phyloP scores from a whole-genome alignment of 192 early-diverging fungal species.

The Diversispora epigaea region DNA sequence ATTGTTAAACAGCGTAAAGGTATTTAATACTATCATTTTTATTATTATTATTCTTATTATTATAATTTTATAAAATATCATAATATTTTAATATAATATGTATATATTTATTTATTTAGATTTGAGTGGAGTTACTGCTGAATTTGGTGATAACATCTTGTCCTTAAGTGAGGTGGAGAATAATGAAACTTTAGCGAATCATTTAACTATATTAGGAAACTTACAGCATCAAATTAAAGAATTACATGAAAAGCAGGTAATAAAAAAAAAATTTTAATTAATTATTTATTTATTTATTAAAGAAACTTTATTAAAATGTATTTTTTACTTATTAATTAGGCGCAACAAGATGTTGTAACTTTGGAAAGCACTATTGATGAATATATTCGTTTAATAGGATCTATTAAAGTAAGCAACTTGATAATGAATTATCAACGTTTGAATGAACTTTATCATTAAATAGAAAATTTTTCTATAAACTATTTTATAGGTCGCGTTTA shows the following conservation, averaged over 20 bases:
- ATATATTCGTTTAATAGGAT: conserved; percentile 83
- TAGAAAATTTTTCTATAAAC: not conserved
- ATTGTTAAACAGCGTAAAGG: conserved; percentile 71
- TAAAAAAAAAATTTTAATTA: not conserved
- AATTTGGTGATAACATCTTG: conserved; percentile 78
- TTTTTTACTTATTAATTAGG: conserved; percentile 38
- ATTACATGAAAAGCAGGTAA: conserved; percentile 76
- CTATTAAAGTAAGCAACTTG: conserved; percentile 59
- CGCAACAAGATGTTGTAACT: conserved; percentile 68
- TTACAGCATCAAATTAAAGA: conserved; percentile 79
- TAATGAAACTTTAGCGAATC: conserved; percentile 63
- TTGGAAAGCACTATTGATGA: conserved; percentile 84
- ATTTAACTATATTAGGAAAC: conserved; percentile 71
- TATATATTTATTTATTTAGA: conserved; percentile 41
- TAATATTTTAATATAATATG: not conserved
- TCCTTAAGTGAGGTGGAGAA: conserved; percentile 70
- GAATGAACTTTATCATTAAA: not conserved
- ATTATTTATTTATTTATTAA: not conserved
- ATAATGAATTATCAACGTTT: not conserved
- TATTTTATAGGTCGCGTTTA: conserved; percentile 62
- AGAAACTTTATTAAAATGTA: not conserved
- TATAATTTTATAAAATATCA: no score
- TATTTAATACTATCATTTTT: conserved; percentile 13
- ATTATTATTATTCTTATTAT: no score
- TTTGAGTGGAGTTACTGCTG: conserved; percentile 65